Base-by-base conservation (phyloP, 1,284 basidiomycete genomes). In the Tausonia pullulans region DNA sequence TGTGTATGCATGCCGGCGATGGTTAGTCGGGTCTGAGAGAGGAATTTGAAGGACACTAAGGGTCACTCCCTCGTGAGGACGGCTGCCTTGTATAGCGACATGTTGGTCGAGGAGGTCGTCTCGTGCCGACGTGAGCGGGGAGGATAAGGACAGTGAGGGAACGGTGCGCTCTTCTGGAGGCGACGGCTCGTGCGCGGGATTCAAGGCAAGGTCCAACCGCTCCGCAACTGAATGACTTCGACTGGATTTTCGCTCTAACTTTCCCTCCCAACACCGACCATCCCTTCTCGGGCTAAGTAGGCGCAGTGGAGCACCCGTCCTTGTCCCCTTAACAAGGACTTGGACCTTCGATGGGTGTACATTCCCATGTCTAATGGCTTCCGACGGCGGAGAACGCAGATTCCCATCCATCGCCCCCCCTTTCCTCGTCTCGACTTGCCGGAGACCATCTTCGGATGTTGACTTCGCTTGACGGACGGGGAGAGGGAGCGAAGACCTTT, bases 331-430 rank as follows among this genome's bases (percentile, higher is more conserved):
- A 27, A 27, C 27, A 27, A 27, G 27, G 27, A 27, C 27, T 27
- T 27, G 27, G 27, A 41, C 3, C 50, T 52, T 51, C 50, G 41
- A 53, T 61, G 46, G 40, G 60, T 61, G 49, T 61, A 49, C 51
- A 61, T 61, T 61, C 14, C 60, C 60, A 14, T 43, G 60, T 43
- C 51, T 41, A 53, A 27, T 49, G 60, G 60, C 60, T 61, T 61
- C 60, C 60, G 60, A 51, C 60, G 60, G 60, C 60, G 60, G 60
- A 61, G 60, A 50, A 61, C 46, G 46, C 50, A 61, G 60, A 61
- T 61, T 13, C 43, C 16, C 27, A 27, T 50, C 46, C 60, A 16
- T 61, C 58, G 58, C 50, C 48, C 49, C 50, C 51, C 45, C 40
- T n/a, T 5, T n/a, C 43, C 50, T 43, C 50, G 50, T 44, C 39